Base-by-base conservation (phyloP, 2,329 filamentous ascomycete species). In the Chaetomium globosum region DNA sequence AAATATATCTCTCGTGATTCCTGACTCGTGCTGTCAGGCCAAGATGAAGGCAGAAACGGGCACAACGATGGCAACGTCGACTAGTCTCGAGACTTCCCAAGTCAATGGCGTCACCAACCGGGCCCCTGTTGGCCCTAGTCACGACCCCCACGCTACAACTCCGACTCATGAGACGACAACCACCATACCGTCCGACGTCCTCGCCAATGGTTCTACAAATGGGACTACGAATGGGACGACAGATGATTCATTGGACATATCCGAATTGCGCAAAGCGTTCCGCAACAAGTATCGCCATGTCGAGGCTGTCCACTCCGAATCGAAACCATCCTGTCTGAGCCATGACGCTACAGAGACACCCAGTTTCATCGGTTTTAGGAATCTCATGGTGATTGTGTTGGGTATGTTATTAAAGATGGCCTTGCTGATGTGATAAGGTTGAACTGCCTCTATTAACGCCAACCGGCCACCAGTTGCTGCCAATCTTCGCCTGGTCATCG, bases 311-410 rank as follows among this genome's bases (percentile, higher is more conserved):
- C 95, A 99, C 78, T 87, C 88, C 8, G 76, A 85, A 71, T 78
- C 84, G 46, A 86, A 87, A 65, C 87, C 90, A 8, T 97, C 94
- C 28, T 93, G 90, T 72, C 82, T 98, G 56, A 97, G 92, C 78
- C 90, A 93, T 73, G 95, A 98, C 75, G 86, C 92, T 1, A 79
- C 85, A 54, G 81, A 80, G 12, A 82, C 88, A 2, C 92, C 93
- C 26, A 97, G 92, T 76, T 98, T 97, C 75, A 80, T 97, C 19
- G 95, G 95, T 0, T 98, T 99, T 75, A 85, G 94, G 66, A 99
- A 99, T 75, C 84, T 99, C 68, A 97, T 97, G 92, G 91, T 97
- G 48, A 89, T 98, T 73, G 92, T 97, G 46, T 80, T 97, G 67
- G 87, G 92, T 95, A 83, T 68, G 84, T 68, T 19, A 19, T 53